Percentiles rank a stretch among this genome's conserved stretches.
These are phyloP conservation scores for Lepidium didymum DNA, from an alignment of 345 rosid genomes.

Conservation along the genomic window DNA sequence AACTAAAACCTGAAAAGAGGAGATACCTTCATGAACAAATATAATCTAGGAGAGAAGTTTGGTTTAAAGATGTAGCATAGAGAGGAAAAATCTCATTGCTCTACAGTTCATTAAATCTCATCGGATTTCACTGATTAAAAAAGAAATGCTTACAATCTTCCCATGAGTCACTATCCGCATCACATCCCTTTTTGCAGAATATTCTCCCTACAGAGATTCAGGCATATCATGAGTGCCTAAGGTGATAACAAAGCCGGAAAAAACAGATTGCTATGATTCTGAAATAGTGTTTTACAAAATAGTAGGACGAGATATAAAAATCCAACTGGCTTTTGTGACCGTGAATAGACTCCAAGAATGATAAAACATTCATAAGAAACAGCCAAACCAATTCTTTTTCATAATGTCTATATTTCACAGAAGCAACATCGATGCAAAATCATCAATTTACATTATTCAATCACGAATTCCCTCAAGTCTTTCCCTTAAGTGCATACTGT, in stretches of 20 bases:
- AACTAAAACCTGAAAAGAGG: neutral
- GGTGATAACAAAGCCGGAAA: neutral
- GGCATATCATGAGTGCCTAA: neutral
- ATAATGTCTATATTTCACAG: neutral
- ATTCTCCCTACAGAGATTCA: slow-evolving; percentile 72
- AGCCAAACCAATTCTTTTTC: neutral
- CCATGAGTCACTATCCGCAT: slow-evolving; percentile 75
- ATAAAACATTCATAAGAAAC: neutral
- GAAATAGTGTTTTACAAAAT: neutral
- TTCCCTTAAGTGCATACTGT: too few relatives aligned
- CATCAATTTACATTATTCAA: neutral
- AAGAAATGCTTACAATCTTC: slow-evolving; percentile 75
- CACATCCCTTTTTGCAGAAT: slow-evolving; percentile 97
- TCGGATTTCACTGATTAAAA: neutral
- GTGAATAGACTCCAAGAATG: neutral
- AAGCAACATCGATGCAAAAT: neutral
- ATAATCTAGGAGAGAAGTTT: neutral
- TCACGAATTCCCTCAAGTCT: too few relatives aligned
- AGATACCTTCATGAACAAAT: slow-evolving; percentile 9
- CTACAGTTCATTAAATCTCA: neutral
- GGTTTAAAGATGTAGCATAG: neutral
- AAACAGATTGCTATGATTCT: neutral
- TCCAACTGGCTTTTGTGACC: neutral
- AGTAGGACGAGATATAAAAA: neutral
- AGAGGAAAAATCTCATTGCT: neutral